Evolutionary conservation across 2,329 filamentous ascomycete species (phyloP), one percentile per base, ranked within the genome.

Genomic region (Calonectria hongkongensis): DNA sequence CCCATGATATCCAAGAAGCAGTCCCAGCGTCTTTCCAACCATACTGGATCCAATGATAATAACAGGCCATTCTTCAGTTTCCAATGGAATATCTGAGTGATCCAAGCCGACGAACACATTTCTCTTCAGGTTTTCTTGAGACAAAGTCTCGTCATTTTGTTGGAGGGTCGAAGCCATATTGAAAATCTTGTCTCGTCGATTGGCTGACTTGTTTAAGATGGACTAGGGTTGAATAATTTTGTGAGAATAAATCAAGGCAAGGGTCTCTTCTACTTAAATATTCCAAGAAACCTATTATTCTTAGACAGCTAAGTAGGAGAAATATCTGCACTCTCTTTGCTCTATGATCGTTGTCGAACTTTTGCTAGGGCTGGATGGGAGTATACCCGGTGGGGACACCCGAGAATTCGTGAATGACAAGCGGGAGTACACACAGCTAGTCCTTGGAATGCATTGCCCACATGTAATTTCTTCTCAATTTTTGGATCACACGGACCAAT

Each of bases 31-130:
- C 21, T 66, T 66, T 2, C 63, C 63, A n/a, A 66, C 63, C 63
- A 66, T 66, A 9, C 63, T 66, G 2, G 63, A 66, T 1, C 63
- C 63, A 39, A 66, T 66, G 30, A 66, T 66, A 41, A 66, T 66
- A 27, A 66, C 63, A 27, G 63, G 63, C 63, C 63, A 66, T 51
- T 66, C 6, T 21, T 51, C 63, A 2, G 41, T 28, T 28, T 66
- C 63, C 1, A 66, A 4, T 3, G 63, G 45, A 28, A 66, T 51
- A 10, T 18, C 27, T 2, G 45, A 27, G 21, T 66, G 45, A 13
- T 66, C 63, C 15, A 41, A 41, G 7, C 51, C 15, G 0, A 15
- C 6, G 8, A 66, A 66, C 30, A n/a, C 8, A 15, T 33, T 47
- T 33, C n/a, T 64, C 18, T 12, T 64, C 27, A 64, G 21, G 27